A percentile compares a stretch with the other conserved stretches of the same genome.
These are phyloP conservation scores for Ophiostoma sp. DNA, from an alignment of 2,329 filamentous ascomycete species.

Conservation along the genomic window DNA sequence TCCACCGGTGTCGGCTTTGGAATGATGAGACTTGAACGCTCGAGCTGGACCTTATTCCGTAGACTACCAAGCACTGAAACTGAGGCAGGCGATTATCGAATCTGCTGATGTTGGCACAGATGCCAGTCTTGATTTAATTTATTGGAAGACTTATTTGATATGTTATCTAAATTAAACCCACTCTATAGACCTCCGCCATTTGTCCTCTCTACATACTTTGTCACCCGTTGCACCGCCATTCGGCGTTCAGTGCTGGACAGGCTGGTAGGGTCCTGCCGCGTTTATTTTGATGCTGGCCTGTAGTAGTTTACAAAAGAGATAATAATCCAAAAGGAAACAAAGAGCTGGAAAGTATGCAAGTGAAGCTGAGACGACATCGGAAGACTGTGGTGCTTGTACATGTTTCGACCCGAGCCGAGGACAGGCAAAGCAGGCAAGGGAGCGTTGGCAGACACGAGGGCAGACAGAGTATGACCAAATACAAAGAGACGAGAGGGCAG, in stretches of 20 bases:
- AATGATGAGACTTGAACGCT: too few species aligned
- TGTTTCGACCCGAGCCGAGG: neutral
- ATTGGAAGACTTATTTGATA: neutral
- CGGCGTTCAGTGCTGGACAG: neutral
- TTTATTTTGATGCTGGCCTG: neutral
- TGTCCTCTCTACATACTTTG: neutral
- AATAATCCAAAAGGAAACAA: too few species aligned
- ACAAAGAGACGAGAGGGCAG: neutral
- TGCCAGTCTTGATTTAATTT: neutral
- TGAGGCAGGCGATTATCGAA: neutral
- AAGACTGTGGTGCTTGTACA: neutral
- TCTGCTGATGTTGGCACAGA: neutral
- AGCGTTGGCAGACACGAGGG: neutral
- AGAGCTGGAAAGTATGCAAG: neutral
- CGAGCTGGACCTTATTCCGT: too few species aligned
- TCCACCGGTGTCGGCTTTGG: neutral
- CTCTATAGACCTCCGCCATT: neutral
- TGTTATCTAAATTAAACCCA: neutral
- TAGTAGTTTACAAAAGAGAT: too few species aligned
- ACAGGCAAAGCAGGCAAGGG: neutral
- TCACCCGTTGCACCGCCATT: slow-evolving; percentile 12
- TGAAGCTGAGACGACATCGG: neutral
- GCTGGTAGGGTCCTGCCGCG: neutral
- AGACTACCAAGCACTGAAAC: too few species aligned
- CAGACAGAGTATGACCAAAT: neutral